Percentiles rank a stretch among this genome's conserved stretches.
These are phyloP conservation scores for Dioscorea dumetorum DNA, from an alignment of 106 monocot genomes.

Conservation along the genomic window DNA sequence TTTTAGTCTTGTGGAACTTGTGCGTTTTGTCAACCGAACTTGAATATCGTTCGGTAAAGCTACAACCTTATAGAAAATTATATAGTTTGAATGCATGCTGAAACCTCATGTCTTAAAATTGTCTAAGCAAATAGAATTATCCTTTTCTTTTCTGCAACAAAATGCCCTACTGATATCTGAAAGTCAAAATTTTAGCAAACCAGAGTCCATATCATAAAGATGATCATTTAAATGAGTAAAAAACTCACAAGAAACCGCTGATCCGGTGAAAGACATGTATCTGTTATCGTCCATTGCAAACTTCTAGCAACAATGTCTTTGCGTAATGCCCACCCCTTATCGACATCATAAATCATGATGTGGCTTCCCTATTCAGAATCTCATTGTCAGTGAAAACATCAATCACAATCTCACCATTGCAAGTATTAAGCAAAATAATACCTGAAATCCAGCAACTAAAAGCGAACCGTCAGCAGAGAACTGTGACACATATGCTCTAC, in stretches of 20 bases:
- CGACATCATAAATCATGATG: slow-evolving; percentile 53
- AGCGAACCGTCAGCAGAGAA: slow-evolving; percentile 89
- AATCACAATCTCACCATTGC: too few relatives aligned
- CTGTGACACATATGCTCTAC: slow-evolving; percentile 80
- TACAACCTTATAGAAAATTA: not conserved
- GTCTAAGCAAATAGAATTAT: not conserved
- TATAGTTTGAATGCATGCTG: not conserved
- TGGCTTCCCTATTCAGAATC: slow-evolving; percentile 37
- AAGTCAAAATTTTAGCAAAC: not conserved
- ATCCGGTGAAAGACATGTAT: slow-evolving; percentile 61
- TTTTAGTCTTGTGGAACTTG: too few relatives aligned
- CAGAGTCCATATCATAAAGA: not conserved
- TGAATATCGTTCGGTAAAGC: too few relatives aligned
- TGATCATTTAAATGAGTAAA: not conserved
- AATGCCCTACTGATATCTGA: not conserved
- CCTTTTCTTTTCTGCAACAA: not conserved
- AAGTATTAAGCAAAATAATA: slow-evolving; percentile 1
- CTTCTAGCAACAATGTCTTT: slow-evolving; percentile 42
- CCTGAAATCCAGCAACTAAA: slow-evolving; percentile 86
- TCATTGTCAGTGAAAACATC: too few relatives aligned
- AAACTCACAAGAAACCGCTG: slow-evolving; percentile 40
- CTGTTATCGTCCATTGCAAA: slow-evolving; percentile 60
- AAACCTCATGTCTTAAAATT: not conserved
- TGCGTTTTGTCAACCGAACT: too few relatives aligned
- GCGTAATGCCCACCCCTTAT: slow-evolving; percentile 30